Evolutionary conservation across 208 protist genomes (phyloP), one percentile per base, ranked within the genome.

Genomic region (Trichomonas gallinae): DNA sequence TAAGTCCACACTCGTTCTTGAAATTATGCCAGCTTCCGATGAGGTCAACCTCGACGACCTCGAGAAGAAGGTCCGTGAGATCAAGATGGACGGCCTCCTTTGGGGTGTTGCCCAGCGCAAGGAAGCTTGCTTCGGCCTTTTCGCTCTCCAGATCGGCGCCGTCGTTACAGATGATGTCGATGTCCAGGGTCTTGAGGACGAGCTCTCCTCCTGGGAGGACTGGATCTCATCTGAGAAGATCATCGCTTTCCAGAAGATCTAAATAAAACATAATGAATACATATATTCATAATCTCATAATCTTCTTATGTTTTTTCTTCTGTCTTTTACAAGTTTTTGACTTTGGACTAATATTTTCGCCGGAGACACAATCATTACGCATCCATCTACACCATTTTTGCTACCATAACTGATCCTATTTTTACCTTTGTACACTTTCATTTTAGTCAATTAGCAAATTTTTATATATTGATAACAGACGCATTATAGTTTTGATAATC

Each of bases 221-320:
- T 17, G 26, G 26, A 44, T 93, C 31, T 13, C 40, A 38, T 40
- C 26, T 23, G 45, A 42, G 26, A 44, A 93, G 45, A 51, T 93
- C 34, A 93, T 93, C 44, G 87, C 87, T 58, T 93, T 93, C 87
- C 87, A 93, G n/a, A 93, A 93, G 87, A 93, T 93, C 44, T 93
- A 93, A 93, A 51, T 85, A 85, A 85, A 85, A 51, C 13, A 51
- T 51, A 13, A 51, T 51, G 46, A 34, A 82, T 82, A 51, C 46
- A 51, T 51, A 51, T 51, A 51, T 51, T 51, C 46, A 51, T 51
- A 51, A 51, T 51, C 46, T 51, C 46, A 51, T 51, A 51, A 15
- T 15, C 46, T 51, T 51, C 13, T 3, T 15, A 15, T 13, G 3
- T 51, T 51, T 51, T 51, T 51, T 15, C 46, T 3, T 13, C 3